These are phyloP conservation scores for Candida tunisiensis DNA, from an alignment of 1,139 yeast genomes.

Conservation along the genomic window DNA sequence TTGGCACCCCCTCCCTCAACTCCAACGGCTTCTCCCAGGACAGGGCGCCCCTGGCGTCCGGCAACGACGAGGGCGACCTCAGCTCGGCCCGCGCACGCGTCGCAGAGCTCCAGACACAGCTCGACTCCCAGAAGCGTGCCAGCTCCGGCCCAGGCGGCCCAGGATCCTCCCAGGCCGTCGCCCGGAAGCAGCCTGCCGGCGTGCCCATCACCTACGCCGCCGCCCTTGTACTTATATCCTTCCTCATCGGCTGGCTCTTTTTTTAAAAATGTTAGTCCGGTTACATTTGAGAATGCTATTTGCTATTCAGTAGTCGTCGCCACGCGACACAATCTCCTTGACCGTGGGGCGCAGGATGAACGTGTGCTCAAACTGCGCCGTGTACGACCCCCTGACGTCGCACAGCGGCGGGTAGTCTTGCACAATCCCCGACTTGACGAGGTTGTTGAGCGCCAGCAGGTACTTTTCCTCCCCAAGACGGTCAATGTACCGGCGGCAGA, in stretches of 20 bases:
- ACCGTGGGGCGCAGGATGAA: conserved; percentile 76
- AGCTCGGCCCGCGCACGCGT: conserved; percentile 1
- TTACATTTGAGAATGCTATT: no score
- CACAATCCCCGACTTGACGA: conserved; percentile 74
- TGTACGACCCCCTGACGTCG: conserved; percentile 71
- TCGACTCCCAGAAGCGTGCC: conserved; percentile 1
- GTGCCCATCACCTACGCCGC: conserved; percentile 36
- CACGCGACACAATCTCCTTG: conserved; percentile 89
- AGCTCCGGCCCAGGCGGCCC: conserved; percentile 3
- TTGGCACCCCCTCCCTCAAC: conserved; percentile 3
- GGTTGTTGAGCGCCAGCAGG: conserved; percentile 69
- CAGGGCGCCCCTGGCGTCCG: conserved; percentile 1
- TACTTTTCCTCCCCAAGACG: conserved; percentile 86
- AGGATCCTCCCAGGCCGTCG: conserved; percentile 2
- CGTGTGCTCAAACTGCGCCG: conserved; percentile 96
- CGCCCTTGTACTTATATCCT: conserved; percentile 35
- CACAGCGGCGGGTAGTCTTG: conserved; percentile 95
- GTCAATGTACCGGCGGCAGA: conserved; percentile 91
- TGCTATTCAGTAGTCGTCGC: conserved; percentile 79
- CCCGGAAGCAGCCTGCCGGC: conserved; percentile 17
- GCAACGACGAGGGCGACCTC: conserved; percentile 1
- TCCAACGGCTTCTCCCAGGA: conserved; percentile 2
- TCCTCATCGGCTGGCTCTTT: conserved; percentile 43
- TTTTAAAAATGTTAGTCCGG: no score
- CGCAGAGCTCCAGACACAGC: conserved; percentile 2